phyloP scores from a whole-genome alignment of 1,139 yeast species.

The Sugiyamaella sp. region DNA sequence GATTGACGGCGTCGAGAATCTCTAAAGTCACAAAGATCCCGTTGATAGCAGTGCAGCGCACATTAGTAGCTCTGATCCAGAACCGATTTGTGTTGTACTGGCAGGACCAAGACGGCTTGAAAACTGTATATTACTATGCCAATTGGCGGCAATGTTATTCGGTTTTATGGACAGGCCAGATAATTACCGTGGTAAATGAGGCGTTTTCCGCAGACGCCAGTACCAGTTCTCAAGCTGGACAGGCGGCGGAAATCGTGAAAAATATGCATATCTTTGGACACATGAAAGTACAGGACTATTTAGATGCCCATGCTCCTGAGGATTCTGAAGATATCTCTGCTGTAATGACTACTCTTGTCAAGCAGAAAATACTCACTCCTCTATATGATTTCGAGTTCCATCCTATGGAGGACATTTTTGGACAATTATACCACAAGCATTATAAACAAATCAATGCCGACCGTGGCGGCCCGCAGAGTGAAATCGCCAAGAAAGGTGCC shows the following conservation, averaged over 20 bases:
- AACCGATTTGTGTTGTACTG: constrained; percentile 47
- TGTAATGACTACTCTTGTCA: constrained; percentile 51
- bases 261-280: constrained; percentile 68
- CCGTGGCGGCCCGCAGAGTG: constrained; percentile 33
- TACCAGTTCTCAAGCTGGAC: constrained; percentile 33
- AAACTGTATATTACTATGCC: constrained; percentile 57
- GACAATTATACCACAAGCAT: constrained; percentile 33
- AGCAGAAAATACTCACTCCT: constrained; percentile 64
- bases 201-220: constrained; percentile 36
- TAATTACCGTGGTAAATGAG: constrained; percentile 58
- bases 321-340: constrained; percentile 42
- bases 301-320: constrained; percentile 43
- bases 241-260: constrained; percentile 69
- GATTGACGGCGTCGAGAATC: constrained; percentile 41
- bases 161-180: constrained; percentile 76
- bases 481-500: constrained; percentile 36
- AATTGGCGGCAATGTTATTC: constrained; percentile 66
- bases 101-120: constrained; percentile 44
- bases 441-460: constrained; percentile 19
- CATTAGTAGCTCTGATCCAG: constrained; percentile 46
- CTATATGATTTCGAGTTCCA: constrained; percentile 44
- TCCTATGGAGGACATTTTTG: constrained; percentile 42
- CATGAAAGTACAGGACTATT: constrained; percentile 61
- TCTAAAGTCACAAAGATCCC: constrained; percentile 38
- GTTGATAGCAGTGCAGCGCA: constrained; percentile 40